Base-by-base conservation (phyloP, 805 yeast species). In the Barnettozyma sp. region DNA sequence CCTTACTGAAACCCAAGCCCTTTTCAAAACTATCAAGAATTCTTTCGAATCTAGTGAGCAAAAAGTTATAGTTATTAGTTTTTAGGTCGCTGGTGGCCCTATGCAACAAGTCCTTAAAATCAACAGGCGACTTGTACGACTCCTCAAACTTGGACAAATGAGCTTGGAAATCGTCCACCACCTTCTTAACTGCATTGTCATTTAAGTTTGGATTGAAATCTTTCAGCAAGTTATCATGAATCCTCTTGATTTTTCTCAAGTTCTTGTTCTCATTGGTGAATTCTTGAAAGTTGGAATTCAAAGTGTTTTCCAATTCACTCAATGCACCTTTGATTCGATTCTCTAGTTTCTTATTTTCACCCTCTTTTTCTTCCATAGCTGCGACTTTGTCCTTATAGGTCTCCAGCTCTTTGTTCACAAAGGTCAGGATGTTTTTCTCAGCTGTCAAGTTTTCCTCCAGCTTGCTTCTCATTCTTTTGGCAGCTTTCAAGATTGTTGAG, bases 201-300 rank as follows among this genome's bases (percentile, higher is more conserved):
- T 88, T 86, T 60, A 86, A 75, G 49, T 86, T 82, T 32, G 82
- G 84, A 48, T 86, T 84, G 58, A 82, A 87, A n/a, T 71, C 70
- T 3, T 63, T 51, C 7, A 66, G 55, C 59, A 88, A 62, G 5
- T 59, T 58, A 3, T 58, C 55, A 33, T 85, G 52, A 13, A 82
- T 65, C 3, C 42, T 22, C 38, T 68, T 44, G 16, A 50, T 16
- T 13, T 28, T 16, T 5, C 40, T 25, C 27, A 62, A 28, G 27
- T 51, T 50, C 10, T 45, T 40, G 33, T 49, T 48, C 16, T 54
- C 44, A 15, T 39, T 17, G 17, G 51, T 49, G 24, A 57, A 33
- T 5, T 33, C 35, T 5, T 45, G 45, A 24, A 55, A 46, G 14
- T 45, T 40, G 5, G 43, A 33, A 27, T 44, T 40, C 1, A 55